A percentile compares a stretch with the other conserved stretches of the same genome.
Conservation (phyloP, 2,329 filamentous ascomycete genomes). For the Calonectria ilicicola region DNA sequence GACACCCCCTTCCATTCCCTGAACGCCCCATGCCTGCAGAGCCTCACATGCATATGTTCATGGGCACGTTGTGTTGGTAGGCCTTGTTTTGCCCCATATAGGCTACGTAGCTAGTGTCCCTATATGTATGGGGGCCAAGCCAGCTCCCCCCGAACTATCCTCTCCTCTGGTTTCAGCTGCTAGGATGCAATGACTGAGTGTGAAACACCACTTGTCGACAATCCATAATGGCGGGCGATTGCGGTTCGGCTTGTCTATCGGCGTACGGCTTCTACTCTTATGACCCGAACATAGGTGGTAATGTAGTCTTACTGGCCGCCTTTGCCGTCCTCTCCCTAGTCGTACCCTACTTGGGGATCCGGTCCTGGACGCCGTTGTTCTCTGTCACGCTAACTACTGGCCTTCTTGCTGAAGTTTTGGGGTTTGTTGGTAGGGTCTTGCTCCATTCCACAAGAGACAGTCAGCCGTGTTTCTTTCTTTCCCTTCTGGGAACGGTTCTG, state of each 20-base stretch:
- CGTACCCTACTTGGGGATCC: constrained; percentile 52
- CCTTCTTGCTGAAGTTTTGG: constrained; percentile 57
- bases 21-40: constrained; percentile 37
- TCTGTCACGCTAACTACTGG: constrained; percentile 54
- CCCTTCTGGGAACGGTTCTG: constrained; percentile 59
- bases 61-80: constrained; percentile 27
- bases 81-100: constrained; percentile 14
- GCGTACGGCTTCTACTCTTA: constrained; percentile 53
- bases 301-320: constrained; percentile 53
- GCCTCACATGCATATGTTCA: constrained; percentile 40
- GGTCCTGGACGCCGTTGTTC: constrained; percentile 55
- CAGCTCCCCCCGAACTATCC: constrained; percentile 30
- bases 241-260: constrained; percentile 51
- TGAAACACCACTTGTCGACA: constrained; percentile 31
- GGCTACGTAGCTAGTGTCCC: not conserved
- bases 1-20: constrained; percentile 24
- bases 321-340: constrained; percentile 56
- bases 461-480: constrained; percentile 56
- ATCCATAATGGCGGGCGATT: constrained; percentile 50
- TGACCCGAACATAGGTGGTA: constrained; percentile 52
- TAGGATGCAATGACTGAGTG: constrained; percentile 41
- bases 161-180: constrained; percentile 23
- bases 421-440: constrained; percentile 60
- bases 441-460: constrained; percentile 50
- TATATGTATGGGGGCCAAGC: constrained; percentile 44